Percentiles rank a stretch among this genome's conserved stretches.
phyloP scores from a whole-genome alignment of 805 yeast genomes.

The Saturnispora sanitii region DNA sequence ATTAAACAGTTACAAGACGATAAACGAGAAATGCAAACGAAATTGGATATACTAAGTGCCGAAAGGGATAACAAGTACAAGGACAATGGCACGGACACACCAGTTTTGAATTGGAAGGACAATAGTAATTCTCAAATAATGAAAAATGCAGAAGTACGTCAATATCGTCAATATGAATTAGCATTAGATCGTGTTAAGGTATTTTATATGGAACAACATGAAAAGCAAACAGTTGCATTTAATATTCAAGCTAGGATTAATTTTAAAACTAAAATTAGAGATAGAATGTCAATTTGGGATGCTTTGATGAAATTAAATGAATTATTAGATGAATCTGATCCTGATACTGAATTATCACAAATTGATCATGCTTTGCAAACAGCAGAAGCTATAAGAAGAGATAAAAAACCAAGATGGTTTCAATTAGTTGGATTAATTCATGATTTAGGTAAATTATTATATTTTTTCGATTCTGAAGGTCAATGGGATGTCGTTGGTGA shows the following conservation, averaged over 20 bases:
- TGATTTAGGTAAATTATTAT: slow-evolving; percentile 59
- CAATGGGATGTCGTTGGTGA: slow-evolving; percentile 81
- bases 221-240: slow-evolving; percentile 60
- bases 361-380: slow-evolving; percentile 70
- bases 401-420: slow-evolving; percentile 66
- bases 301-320: slow-evolving; percentile 53
- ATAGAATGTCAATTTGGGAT: slow-evolving; percentile 63
- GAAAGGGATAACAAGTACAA: not conserved
- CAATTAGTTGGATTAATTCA: slow-evolving; percentile 65
- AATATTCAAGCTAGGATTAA: slow-evolving; percentile 63
- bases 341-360: slow-evolving; percentile 65
- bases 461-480: slow-evolving; percentile 62
- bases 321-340: slow-evolving; percentile 61
- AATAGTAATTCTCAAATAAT: slow-evolving; percentile 16
- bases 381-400: slow-evolving; percentile 62
- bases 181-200: slow-evolving; percentile 60
- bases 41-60: not conserved
- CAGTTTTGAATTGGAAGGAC: slow-evolving; percentile 23
- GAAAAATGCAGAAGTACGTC: slow-evolving; percentile 21
- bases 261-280: slow-evolving; percentile 58
- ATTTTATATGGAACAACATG: slow-evolving; percentile 61
- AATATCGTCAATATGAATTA: slow-evolving; percentile 55
- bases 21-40: not conserved
- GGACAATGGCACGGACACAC: too few species aligned
- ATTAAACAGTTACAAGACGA: slow-evolving; percentile 17